A percentile compares a stretch with the other conserved stretches of the same genome.
Evolutionary conservation across 129 eudicot species (phyloP).

Genomic region (Cynara cardunculus): DNA sequence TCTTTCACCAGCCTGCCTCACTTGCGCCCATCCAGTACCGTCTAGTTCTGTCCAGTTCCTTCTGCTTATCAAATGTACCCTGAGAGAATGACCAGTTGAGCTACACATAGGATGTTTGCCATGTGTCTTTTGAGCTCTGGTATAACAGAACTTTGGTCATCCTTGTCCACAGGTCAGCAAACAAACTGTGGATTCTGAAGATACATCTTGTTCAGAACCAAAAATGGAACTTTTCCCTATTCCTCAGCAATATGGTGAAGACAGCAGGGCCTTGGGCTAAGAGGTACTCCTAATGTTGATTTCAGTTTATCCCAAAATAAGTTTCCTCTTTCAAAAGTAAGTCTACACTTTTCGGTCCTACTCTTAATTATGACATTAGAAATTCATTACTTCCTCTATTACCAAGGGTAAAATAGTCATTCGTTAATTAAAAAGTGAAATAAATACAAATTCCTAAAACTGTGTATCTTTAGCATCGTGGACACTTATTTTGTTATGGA

Average conservation of each 20-base stretch:
- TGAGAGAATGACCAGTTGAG: background rate
- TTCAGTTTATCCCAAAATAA: background rate
- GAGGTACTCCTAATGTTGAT: slow-evolving; percentile 16
- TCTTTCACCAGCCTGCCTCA: background rate
- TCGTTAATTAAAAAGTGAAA: background rate
- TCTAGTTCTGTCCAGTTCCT: too few relatives aligned
- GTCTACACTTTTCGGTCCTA: background rate
- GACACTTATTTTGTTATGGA: background rate
- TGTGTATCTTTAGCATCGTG: background rate
- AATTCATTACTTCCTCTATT: background rate
- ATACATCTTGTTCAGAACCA: slow-evolving; percentile 29
- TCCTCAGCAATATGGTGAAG: slow-evolving; percentile 36
- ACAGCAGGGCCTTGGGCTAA: slow-evolving; percentile 46
- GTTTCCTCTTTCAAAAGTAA: too few relatives aligned
- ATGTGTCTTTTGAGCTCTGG: too few relatives aligned
- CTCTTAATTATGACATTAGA: background rate
- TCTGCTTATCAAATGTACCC: background rate
- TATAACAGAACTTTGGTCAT: background rate
- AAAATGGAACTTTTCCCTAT: slow-evolving; percentile 35
- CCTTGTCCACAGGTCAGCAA: slow-evolving; percentile 30
- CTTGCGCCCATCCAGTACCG: too few relatives aligned
- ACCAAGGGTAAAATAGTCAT: background rate
- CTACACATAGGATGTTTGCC: background rate
- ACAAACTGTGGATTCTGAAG: slow-evolving; percentile 25
- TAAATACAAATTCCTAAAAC: background rate